Percentiles rank a stretch among this genome's conserved stretches.
Conservation (phyloP, 1,139 yeast genomes). For the Sugiyamaella xylanicola region DNA sequence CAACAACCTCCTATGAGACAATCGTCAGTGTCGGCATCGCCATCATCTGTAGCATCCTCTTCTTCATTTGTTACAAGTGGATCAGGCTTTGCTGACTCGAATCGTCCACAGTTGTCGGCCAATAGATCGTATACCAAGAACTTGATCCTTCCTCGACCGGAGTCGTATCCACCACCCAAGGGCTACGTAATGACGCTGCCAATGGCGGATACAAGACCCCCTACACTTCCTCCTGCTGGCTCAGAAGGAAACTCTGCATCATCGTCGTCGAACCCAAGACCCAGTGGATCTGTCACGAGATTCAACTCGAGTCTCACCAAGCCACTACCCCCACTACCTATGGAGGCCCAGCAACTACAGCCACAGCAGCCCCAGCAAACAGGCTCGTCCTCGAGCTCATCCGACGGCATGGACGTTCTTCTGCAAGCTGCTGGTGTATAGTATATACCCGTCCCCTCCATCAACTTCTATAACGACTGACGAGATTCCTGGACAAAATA, state of each 20-base stretch:
- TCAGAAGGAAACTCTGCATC: conserved; percentile 20
- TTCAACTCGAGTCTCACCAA: conserved; percentile 31
- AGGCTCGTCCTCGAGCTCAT: conserved; percentile 1
- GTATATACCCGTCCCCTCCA: no score
- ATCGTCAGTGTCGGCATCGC: conserved; percentile 23
- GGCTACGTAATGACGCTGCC: conserved; percentile 30
- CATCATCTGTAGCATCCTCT: conserved; percentile 19
- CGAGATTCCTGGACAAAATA: not conserved
- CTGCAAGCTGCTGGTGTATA: conserved; percentile 41
- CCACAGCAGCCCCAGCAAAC: not conserved
- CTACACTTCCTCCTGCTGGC: conserved; percentile 35
- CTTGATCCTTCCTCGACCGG: conserved; percentile 37
- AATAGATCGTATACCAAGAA: conserved; percentile 37
- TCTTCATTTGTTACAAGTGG: conserved; percentile 4
- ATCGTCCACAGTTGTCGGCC: conserved; percentile 34
- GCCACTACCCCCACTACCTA: conserved; percentile 42
- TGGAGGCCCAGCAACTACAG: conserved; percentile 30
- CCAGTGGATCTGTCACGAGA: conserved; percentile 11
- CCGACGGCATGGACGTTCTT: conserved; percentile 39
- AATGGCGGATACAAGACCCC: conserved; percentile 36
- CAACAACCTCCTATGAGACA: conserved; percentile 15
- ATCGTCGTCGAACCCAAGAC: conserved; percentile 15
- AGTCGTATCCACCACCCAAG: conserved; percentile 36
- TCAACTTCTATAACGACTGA: conserved; percentile 11
- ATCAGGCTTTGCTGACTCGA: conserved; percentile 16